Percentiles rank a stretch among this genome's conserved stretches.
Conservation (phyloP, 2,329 filamentous ascomycete genomes). For the Thielaviopsis ethacetica region DNA sequence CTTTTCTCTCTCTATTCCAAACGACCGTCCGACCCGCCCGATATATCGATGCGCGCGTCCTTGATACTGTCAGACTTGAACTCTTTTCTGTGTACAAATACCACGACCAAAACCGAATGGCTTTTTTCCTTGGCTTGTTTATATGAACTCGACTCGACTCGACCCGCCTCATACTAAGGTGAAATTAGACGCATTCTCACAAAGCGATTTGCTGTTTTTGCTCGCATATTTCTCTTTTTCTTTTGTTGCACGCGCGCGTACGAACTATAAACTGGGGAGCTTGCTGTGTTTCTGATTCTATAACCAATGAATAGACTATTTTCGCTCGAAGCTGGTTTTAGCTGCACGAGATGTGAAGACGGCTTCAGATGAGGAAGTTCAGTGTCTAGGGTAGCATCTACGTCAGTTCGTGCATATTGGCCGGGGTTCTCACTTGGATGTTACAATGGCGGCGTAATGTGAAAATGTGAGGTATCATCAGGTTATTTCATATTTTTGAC, state of each 20-base stretch:
- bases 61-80: not conserved
- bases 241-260: too few species aligned
- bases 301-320: not conserved
- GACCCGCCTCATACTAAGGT: not conserved
- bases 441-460: not conserved
- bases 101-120: not conserved
- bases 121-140: not conserved
- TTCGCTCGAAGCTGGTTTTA: not conserved
- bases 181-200: not conserved
- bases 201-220: not conserved
- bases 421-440: not conserved
- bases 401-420: not conserved
- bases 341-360: too few species aligned
- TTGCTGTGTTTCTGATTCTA: not conserved
- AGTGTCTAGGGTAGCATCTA: not conserved
- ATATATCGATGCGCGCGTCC: not conserved
- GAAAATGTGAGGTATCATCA: slow-evolving; percentile 1
- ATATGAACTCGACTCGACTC: not conserved
- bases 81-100: slow-evolving; percentile 6
- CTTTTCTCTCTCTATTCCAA: not conserved
- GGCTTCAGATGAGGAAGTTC: too few species aligned
- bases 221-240: not conserved
- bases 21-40: not conserved
- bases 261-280: not conserved
- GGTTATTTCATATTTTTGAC: slow-evolving; percentile 4